Conservation (phyloP, 805 yeast genomes). For the Starmerella kuoi region DNA sequence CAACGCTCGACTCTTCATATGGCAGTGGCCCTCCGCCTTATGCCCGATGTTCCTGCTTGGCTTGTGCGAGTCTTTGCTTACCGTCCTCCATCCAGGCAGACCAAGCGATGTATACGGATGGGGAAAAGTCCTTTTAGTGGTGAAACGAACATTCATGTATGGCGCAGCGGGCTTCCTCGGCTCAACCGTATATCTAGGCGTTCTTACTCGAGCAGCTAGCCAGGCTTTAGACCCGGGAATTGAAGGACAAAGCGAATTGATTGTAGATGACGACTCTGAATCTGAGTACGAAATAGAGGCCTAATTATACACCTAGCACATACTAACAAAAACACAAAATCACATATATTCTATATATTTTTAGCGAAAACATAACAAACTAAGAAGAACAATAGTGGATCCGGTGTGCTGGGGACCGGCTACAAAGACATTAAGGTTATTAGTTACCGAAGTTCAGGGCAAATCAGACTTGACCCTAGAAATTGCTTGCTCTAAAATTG, state of each 20-base stretch:
- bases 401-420: no score
- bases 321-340: neutral
- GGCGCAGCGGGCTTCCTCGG: conserved; percentile 22
- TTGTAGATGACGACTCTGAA: conserved; percentile 23
- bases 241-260: conserved; percentile 23
- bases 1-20: conserved; percentile 14
- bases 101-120: neutral
- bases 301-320: no score
- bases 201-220: conserved; percentile 21
- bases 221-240: conserved; percentile 22
- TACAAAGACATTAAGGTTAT: no score
- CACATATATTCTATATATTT: neutral
- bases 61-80: conserved; percentile 2
- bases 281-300: conserved; percentile 16
- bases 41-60: conserved; percentile 11
- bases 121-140: neutral
- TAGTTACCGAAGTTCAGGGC: no score
- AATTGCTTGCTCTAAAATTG: no score
- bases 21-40: conserved; percentile 23
- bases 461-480: no score
- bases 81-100: neutral
- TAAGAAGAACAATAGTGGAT: no score
- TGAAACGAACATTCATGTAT: conserved; percentile 10
- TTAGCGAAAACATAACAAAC: no score
- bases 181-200: conserved; percentile 21